These are phyloP conservation scores for Naganishia onofrii DNA, from an alignment of 768 basidiomycete species.

Conservation along the genomic window DNA sequence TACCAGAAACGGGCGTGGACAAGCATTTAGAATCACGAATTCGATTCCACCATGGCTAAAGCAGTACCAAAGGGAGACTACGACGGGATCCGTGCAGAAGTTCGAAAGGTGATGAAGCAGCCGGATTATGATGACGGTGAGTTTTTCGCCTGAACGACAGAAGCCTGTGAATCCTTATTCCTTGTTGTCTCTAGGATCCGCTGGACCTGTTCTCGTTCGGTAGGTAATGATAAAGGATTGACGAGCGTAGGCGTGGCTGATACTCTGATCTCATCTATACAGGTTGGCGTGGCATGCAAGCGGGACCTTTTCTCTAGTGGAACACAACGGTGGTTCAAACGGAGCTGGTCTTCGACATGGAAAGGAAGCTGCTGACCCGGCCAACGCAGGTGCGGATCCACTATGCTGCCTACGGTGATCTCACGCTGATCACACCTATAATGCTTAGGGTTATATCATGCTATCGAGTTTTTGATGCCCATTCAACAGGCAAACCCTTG, in stretches of 20 bases:
- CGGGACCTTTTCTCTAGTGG: slow-evolving; percentile 49
- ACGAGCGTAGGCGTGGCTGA: neutral
- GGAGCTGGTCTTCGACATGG: slow-evolving; percentile 50
- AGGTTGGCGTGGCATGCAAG: slow-evolving; percentile 53
- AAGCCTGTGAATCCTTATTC: neutral
- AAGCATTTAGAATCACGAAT: no score
- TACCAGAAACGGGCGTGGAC: no score
- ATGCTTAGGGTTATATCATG: slow-evolving; percentile 40
- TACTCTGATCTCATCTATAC: slow-evolving; percentile 33
- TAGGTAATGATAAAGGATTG: slow-evolving; percentile 20
- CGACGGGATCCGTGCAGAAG: slow-evolving; percentile 43
- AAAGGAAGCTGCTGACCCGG: slow-evolving; percentile 47
- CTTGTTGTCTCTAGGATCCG: slow-evolving; percentile 30
- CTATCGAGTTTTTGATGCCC: slow-evolving; percentile 51
- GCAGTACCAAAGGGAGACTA: slow-evolving; percentile 27
- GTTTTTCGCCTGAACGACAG: neutral
- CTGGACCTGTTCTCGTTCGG: slow-evolving; percentile 51
- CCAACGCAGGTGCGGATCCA: slow-evolving; percentile 38
- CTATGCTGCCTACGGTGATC: neutral
- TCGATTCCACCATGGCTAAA: slow-evolving; percentile 9
- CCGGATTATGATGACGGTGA: slow-evolving; percentile 50
- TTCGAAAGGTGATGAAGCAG: slow-evolving; percentile 48
- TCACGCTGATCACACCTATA: neutral
- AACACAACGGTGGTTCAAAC: slow-evolving; percentile 50
- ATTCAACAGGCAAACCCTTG: slow-evolving; percentile 52